A percentile compares a stretch with the other conserved stretches of the same genome.
phyloP scores from a whole-genome alignment of 371 early-diverging fungal species.

The Mortierella sp. region DNA sequence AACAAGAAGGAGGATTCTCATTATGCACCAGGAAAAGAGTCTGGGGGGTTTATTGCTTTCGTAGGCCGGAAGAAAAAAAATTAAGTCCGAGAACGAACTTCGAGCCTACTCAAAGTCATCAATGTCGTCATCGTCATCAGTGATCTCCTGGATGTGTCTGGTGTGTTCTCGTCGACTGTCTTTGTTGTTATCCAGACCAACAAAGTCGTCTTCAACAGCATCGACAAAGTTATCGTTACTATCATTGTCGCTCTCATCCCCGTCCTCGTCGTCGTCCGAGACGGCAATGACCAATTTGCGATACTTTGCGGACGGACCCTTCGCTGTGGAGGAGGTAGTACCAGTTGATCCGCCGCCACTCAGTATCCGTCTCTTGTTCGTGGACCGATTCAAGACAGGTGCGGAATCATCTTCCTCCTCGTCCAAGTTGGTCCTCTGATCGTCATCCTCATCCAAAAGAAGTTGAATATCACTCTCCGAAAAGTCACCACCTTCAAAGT shows the following conservation, averaged over 20 bases:
- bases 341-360: not conserved
- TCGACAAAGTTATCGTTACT: conserved; percentile 1
- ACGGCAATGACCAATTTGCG: conserved; percentile 24
- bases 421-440: not conserved
- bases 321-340: not conserved
- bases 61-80: not conserved
- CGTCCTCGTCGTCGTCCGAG: conserved; percentile 3
- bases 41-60: not conserved
- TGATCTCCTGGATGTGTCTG: not conserved
- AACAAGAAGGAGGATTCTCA: not conserved
- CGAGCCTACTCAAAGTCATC: not conserved
- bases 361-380: conserved; percentile 5
- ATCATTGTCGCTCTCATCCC: not conserved
- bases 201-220: not conserved
- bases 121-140: not conserved
- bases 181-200: not conserved
- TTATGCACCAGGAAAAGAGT: not conserved
- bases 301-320: not conserved
- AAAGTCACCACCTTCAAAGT: not conserved
- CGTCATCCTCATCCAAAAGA: conserved; percentile 7
- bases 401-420: conserved; percentile 18
- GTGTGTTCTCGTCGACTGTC: not conserved
- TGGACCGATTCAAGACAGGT: not conserved
- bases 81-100: not conserved
- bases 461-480: conserved; percentile 12